Conservation (phyloP, 2,329 filamentous ascomycete species). For the Colletotrichum scovillei region DNA sequence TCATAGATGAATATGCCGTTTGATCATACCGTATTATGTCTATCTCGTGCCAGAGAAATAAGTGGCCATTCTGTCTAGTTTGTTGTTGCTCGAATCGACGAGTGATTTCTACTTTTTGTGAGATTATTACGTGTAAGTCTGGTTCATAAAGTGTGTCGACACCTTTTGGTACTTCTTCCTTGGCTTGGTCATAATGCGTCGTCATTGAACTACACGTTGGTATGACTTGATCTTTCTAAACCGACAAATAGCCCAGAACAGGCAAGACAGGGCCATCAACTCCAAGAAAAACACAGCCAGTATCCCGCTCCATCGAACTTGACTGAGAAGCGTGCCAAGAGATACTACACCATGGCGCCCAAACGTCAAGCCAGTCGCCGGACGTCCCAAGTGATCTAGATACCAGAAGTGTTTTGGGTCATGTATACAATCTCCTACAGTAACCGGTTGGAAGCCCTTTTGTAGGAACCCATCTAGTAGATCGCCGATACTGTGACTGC, state of each 20-base stretch:
- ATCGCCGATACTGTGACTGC: neutral
- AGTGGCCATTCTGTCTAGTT: too few relatives aligned
- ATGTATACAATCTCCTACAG: slow-evolving; percentile 7
- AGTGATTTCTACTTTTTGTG: too few relatives aligned
- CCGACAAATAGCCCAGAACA: slow-evolving; percentile 1
- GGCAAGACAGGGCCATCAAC: neutral
- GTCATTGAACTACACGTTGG: neutral
- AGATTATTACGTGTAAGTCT: neutral
- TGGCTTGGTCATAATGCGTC: neutral
- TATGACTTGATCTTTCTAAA: slow-evolving; percentile 4
- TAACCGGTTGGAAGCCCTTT: slow-evolving; percentile 1
- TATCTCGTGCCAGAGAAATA: too few relatives aligned
- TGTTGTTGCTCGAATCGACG: too few relatives aligned
- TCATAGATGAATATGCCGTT: too few relatives aligned
- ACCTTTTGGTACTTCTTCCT: neutral
- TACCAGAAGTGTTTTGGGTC: slow-evolving; percentile 6
- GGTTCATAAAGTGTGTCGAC: neutral
- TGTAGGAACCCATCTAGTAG: neutral
- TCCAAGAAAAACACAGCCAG: neutral
- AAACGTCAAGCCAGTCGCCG: neutral
- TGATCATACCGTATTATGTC: too few relatives aligned
- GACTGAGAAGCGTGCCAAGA: neutral
- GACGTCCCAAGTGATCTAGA: neutral
- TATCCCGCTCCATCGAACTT: neutral
- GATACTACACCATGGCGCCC: neutral